phyloP scores from a whole-genome alignment of 2,329 filamentous ascomycete species.

The Pyricularia sp. region DNA sequence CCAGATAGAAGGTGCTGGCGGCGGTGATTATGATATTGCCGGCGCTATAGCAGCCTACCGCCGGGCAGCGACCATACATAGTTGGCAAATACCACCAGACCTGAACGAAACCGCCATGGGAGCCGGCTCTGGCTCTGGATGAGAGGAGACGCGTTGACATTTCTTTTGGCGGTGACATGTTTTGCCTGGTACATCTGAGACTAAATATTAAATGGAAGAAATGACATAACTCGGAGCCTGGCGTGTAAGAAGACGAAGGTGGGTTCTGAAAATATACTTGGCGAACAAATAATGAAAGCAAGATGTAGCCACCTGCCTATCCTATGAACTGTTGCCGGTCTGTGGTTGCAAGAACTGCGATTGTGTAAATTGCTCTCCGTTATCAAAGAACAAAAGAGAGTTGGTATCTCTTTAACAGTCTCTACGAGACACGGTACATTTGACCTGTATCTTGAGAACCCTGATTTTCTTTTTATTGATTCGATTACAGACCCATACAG shows the following conservation, averaged over 20 bases:
- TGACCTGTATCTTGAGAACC: too few species aligned
- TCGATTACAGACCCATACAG: too few species aligned
- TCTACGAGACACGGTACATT: too few species aligned
- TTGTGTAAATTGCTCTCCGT: too few species aligned
- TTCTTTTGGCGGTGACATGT: not conserved
- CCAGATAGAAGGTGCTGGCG: slow-evolving; percentile 38
- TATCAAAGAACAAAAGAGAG: too few species aligned
- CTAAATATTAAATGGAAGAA: not conserved
- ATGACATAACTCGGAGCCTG: not conserved
- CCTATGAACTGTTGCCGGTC: not conserved
- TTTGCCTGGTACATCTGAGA: not conserved
- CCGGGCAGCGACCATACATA: slow-evolving; percentile 58
- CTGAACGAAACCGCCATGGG: slow-evolving; percentile 33
- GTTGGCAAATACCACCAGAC: slow-evolving; percentile 62
- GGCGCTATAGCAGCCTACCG: slow-evolving; percentile 69
- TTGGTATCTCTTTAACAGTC: too few species aligned
- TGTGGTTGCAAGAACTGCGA: not conserved
- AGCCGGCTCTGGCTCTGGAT: not conserved
- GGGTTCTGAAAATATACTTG: not conserved
- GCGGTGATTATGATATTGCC: slow-evolving; percentile 49
- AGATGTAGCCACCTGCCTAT: not conserved
- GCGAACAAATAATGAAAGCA: not conserved
- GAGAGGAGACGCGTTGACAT: not conserved
- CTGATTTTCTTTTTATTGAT: too few species aligned
- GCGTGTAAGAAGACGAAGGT: not conserved